Conservation (phyloP, 768 basidiomycete species). For the Russula griseocarnosa region DNA sequence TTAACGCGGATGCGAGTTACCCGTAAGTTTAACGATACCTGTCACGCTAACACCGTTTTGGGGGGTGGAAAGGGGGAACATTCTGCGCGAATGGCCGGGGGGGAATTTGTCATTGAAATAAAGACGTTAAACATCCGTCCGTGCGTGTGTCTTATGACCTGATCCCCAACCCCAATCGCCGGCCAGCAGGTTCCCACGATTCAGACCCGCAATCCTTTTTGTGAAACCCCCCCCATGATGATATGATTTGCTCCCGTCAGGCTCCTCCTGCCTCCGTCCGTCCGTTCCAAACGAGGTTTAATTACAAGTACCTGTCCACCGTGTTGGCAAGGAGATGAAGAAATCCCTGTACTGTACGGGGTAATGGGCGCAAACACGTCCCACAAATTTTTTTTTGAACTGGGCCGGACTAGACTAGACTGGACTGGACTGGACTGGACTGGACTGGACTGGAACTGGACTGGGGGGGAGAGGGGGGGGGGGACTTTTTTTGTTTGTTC, state of each 20-base stretch:
- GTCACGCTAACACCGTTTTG: slow-evolving; percentile 4
- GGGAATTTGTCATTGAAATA: slow-evolving; percentile 16
- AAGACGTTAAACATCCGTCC: slow-evolving; percentile 12
- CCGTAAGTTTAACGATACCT: not conserved
- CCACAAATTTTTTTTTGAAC: not conserved
- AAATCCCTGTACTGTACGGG: not conserved
- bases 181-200: not conserved
- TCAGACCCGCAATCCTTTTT: no score
- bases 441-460: not conserved
- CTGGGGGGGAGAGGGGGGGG: no score
- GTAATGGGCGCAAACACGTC: not conserved
- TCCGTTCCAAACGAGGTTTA: slow-evolving; percentile 23
- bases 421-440: not conserved
- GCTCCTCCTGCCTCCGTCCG: not conserved
- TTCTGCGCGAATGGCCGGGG: slow-evolving; percentile 10
- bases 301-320: slow-evolving; percentile 21
- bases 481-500: not conserved
- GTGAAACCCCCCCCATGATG: no score
- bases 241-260: not conserved
- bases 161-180: no score
- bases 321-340: slow-evolving; percentile 22
- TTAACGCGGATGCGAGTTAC: not conserved
- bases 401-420: no score
- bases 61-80: no score
- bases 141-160: slow-evolving; percentile 13